phyloP scores from a whole-genome alignment of 2,329 filamentous ascomycete genomes.

The Paecilomyces sp. region DNA sequence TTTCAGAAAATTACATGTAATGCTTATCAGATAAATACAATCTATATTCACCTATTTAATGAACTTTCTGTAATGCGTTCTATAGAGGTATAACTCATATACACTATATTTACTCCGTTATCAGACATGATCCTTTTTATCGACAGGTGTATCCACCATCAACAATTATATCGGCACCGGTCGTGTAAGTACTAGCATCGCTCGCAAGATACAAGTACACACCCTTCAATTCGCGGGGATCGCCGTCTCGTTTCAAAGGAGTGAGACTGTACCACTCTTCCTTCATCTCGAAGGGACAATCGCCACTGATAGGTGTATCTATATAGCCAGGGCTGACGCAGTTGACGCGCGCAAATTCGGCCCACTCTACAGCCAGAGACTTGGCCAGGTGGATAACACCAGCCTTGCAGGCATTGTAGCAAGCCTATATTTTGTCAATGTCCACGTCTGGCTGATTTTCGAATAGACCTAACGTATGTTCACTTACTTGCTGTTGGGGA shows the following conservation, averaged over 20 bases:
- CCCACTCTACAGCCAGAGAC: conserved; percentile 47
- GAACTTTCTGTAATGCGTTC: too few species aligned
- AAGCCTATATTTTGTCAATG: conserved; percentile 16
- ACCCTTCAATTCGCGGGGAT: conserved; percentile 65
- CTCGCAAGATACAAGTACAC: conserved; percentile 69
- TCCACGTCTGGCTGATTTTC: too few species aligned
- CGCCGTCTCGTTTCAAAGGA: conserved; percentile 44
- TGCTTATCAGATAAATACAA: too few species aligned
- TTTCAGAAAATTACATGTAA: too few species aligned
- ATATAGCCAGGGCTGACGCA: conserved; percentile 44
- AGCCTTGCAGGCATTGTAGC: conserved; percentile 51
- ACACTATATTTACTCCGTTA: too few species aligned
- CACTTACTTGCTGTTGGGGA: conserved; percentile 50
- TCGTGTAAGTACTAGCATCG: conserved; percentile 71
- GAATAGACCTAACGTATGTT: too few species aligned
- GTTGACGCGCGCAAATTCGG: conserved; percentile 47
- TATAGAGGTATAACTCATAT: too few species aligned
- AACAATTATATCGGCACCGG: conserved; percentile 60
- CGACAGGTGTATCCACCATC: conserved; percentile 56
- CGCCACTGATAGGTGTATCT: conserved; percentile 37
- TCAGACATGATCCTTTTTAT: too few species aligned
- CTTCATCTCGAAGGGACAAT: neutral
- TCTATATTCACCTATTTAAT: too few species aligned
- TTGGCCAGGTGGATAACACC: conserved; percentile 48
- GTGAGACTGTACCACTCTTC: neutral